phyloP scores from a whole-genome alignment of 106 monocot genomes.

The Posidonia australis region DNA sequence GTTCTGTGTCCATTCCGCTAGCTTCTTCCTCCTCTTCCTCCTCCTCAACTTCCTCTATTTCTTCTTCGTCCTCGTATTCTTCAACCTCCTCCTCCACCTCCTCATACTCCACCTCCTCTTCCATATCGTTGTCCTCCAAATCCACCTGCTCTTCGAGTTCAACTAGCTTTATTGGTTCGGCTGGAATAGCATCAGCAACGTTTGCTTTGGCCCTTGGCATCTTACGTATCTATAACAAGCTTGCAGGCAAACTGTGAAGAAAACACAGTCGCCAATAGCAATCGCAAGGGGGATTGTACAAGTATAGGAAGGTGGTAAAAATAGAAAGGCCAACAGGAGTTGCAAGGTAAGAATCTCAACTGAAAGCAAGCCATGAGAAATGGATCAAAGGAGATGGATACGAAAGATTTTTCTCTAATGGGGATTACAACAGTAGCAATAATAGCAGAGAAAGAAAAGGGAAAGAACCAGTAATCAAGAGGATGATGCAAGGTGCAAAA shows the following conservation, averaged over 20 bases:
- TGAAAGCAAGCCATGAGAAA: constrained; percentile 37
- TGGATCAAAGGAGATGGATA: constrained; percentile 41
- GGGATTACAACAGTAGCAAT: constrained; percentile 37
- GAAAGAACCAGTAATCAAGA: constrained; percentile 23
- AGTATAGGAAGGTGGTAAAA: constrained; percentile 36
- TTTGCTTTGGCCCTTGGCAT: constrained; percentile 54
- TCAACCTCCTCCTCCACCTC: constrained; percentile 42
- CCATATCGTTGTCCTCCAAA: constrained; percentile 22
- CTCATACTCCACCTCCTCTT: constrained; percentile 40
- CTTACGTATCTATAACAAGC: constrained; percentile 44
- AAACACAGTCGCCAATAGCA: constrained; percentile 63
- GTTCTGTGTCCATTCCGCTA: constrained; percentile 8
- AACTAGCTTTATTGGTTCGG: constrained; percentile 29
- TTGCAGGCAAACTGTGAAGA: constrained; percentile 60
- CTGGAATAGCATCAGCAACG: constrained; percentile 28
- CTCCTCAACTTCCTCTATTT: constrained; percentile 29
- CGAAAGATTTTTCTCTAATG: constrained; percentile 26
- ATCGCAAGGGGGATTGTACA: constrained; percentile 42
- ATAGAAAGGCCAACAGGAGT: constrained; percentile 53
- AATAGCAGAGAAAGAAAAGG: constrained; percentile 39
- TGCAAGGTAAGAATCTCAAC: constrained; percentile 45
- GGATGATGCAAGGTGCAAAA: constrained; percentile 29
- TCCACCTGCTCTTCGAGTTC: constrained; percentile 29
- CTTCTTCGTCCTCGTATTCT: constrained; percentile 31
- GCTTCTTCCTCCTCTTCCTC: constrained; percentile 30